These are phyloP conservation scores for Colletotrichum siamense DNA, from an alignment of 2,329 filamentous ascomycete species.

Conservation along the genomic window DNA sequence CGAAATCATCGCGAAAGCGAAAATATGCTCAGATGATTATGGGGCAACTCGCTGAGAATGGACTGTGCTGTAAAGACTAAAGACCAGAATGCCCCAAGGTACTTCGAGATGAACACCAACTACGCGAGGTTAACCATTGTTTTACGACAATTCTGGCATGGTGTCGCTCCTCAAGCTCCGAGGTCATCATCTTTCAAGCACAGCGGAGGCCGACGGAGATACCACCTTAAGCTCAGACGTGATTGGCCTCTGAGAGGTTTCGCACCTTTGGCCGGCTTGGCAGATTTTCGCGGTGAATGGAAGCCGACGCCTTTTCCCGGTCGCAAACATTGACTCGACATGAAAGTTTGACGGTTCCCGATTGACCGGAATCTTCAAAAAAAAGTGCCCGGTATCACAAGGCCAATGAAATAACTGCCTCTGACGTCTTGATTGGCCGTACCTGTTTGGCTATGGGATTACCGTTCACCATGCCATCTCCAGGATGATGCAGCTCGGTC, in stretches of 20 bases:
- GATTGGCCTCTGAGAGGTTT: not conserved
- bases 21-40: not conserved
- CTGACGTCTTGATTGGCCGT: not conserved
- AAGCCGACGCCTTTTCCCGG: not conserved
- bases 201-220: not conserved
- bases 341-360: not conserved
- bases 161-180: not conserved
- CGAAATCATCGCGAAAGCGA: not conserved
- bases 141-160: not conserved
- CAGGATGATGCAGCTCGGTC: not conserved
- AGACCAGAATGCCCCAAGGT: not conserved
- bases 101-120: accelerated
- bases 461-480: not conserved
- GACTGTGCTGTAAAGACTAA: not conserved
- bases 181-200: not conserved
- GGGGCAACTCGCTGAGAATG: not conserved
- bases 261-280: not conserved
- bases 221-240: not conserved
- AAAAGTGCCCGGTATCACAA: not conserved
- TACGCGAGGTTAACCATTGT: not conserved
- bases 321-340: not conserved
- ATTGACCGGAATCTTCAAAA: not conserved
- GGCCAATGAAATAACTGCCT: not conserved
- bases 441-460: not conserved
- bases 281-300: not conserved